Base-by-base conservation (phyloP, 2,329 filamentous ascomycete species). In the Myriosclerotinia duriaeana region DNA sequence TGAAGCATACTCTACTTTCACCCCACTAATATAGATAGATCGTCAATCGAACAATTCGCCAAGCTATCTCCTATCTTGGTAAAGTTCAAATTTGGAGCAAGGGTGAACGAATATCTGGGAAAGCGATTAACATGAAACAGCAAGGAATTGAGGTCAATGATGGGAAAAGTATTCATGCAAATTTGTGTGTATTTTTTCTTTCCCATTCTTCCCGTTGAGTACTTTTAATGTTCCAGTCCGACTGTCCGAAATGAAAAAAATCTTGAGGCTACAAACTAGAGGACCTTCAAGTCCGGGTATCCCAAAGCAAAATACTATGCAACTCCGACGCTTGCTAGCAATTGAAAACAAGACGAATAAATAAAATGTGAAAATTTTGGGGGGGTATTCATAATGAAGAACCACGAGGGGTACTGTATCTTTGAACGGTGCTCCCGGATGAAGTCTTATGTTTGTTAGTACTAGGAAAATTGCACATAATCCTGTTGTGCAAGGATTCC, bases 401-500 rank as follows among this genome's bases (percentile, higher is more conserved):
- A 22, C 22, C 40, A n/a, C 11, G 7, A 36, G 36, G 20, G 36
- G 55, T 36, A n/a, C 44, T 26, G 54, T 30, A 30, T 65, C 14
- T 42, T 17, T 38, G 26, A 48, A 50, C 36, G 20, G 22, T 34
- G 46, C 44, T 34, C 40, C 48, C 20, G 17, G n/a, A 59, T 53
- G 26, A n/a, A 59, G 53, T 42, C 55, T 44, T 61, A 46, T 36
- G n/a, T 61, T 44, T 66, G 64, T 66, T 66, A 66, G 64, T 53
- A 64, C 55, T 69, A 78, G 78, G 75, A 79, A 66, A 84, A 77
- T 62, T 79, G 77, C 76, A 89, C 84, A 73, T 83, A 89, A 75
- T 89, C 86, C 76, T 83, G 82, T 72, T 85, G 81, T 71, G 83
- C 80, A 66, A 82, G 80, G 75, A 87, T 84, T 69, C 86, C 85